Evolutionary conservation across 441 rosid species (phyloP).

Genomic region (Pelargonium myrrhifolium): DNA sequence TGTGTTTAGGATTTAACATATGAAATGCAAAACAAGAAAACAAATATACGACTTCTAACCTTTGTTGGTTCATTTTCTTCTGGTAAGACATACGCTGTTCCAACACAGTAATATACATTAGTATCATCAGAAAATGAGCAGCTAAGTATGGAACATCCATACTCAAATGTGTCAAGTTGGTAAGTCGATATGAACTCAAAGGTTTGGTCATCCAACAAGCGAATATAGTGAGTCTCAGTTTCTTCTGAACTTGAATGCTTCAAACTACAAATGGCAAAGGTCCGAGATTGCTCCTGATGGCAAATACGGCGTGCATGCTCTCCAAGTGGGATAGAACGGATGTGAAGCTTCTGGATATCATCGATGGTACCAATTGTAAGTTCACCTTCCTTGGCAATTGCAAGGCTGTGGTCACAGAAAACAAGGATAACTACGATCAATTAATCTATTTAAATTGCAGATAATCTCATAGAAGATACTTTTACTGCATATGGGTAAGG

Average conservation of each 20-base stretch:
- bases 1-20: background rate
- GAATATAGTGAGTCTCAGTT: conserved; percentile 73
- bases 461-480: background rate
- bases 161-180: conserved; percentile 79
- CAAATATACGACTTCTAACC: conserved; percentile 34
- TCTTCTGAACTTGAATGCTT: conserved; percentile 70
- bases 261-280: conserved; percentile 85
- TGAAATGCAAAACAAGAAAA: conserved; percentile 8
- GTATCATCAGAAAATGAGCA: conserved; percentile 81
- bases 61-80: conserved; percentile 94
- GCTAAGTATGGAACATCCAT: conserved; percentile 89
- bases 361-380: conserved; percentile 96
- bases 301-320: conserved; percentile 94
- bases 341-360: conserved; percentile 98
- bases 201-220: conserved; percentile 85
- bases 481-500: background rate
- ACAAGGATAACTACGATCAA: conserved; percentile 11
- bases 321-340: conserved; percentile 91
- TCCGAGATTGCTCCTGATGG: conserved; percentile 93
- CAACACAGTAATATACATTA: conserved; percentile 85
- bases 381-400: conserved; percentile 96
- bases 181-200: conserved; percentile 79
- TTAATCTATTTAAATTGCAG: conserved; percentile 18
- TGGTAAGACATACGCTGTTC: conserved; percentile 96
- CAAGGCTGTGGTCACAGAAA: conserved; percentile 53